phyloP scores from a whole-genome alignment of 169 alveolate genomes.

The Eimeria zaria region DNA sequence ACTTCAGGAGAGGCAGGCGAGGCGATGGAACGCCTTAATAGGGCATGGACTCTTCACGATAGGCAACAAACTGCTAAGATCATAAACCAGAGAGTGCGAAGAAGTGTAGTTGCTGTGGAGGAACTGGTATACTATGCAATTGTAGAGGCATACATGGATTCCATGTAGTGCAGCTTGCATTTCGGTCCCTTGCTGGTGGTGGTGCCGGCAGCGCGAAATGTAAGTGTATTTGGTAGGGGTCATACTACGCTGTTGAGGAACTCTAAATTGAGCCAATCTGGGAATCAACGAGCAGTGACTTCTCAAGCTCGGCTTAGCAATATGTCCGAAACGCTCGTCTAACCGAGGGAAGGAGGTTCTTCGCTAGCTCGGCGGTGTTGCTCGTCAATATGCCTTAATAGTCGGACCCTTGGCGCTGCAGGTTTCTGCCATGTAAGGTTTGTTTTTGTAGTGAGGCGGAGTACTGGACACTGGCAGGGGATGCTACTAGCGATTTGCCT shows the following conservation, averaged over 20 bases:
- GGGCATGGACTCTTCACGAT: not conserved
- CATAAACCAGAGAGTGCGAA: not conserved
- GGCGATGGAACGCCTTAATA: not conserved
- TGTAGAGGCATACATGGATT: not conserved
- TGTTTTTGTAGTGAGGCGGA: not conserved
- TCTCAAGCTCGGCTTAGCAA: not conserved
- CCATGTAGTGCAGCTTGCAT: not conserved
- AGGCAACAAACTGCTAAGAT: not conserved
- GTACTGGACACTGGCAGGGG: not conserved
- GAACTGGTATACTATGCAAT: not conserved
- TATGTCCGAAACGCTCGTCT: not conserved
- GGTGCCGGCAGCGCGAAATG: not conserved
- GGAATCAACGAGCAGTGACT: not conserved
- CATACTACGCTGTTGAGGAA: not conserved
- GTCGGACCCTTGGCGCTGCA: not conserved
- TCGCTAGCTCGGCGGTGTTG: not conserved
- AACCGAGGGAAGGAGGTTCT: not conserved
- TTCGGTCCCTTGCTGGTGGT: not conserved
- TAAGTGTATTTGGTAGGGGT: not conserved
- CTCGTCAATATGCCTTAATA: not conserved
- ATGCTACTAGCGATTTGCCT: not conserved
- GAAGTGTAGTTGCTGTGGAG: not conserved
- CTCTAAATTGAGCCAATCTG: not conserved
- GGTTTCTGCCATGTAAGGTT: not conserved
- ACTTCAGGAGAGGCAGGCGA: not conserved